Percentiles rank a stretch among this genome's conserved stretches.
phyloP scores from a whole-genome alignment of 2,329 filamentous ascomycete species.

The Ophiostoma triangulosporum region DNA sequence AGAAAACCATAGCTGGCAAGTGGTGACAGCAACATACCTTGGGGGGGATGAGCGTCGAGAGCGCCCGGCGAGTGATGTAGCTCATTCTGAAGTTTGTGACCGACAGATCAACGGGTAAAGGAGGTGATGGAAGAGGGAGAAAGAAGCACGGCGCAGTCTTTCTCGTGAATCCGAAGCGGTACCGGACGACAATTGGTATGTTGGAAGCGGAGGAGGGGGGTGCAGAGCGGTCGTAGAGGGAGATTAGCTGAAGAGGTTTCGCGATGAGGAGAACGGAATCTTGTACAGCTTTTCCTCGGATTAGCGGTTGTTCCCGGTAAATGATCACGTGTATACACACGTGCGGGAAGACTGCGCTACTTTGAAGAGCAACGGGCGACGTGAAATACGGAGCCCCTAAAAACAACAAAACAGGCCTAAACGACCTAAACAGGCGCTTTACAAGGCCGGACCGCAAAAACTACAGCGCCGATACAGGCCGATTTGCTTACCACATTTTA shows the following conservation, averaged over 20 bases:
- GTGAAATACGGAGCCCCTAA: not conserved
- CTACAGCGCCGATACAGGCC: constrained; percentile 10
- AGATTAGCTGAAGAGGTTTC: constrained; percentile 7
- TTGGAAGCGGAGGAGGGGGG: not conserved
- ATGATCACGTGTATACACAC: constrained; percentile 13
- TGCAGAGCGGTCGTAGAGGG: constrained; percentile 1
- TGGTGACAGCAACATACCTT: constrained; percentile 53
- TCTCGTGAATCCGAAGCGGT: constrained; percentile 5
- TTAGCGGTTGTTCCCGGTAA: constrained; percentile 23
- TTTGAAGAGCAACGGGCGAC: not conserved
- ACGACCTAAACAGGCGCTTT: not conserved
- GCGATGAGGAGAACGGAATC: constrained; percentile 11
- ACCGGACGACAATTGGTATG: constrained; percentile 6
- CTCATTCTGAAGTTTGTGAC: constrained; percentile 58
- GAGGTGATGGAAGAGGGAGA: constrained; percentile 12
- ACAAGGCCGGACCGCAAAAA: constrained; percentile 6
- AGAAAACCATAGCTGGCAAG: not conserved
- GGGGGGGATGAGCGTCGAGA: constrained; percentile 97
- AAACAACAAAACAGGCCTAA: not conserved
- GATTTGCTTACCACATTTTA: constrained; percentile 13
- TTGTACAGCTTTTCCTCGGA: constrained; percentile 13
- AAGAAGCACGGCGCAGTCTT: constrained; percentile 14
- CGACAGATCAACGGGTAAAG: constrained; percentile 9
- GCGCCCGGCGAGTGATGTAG: constrained; percentile 77
- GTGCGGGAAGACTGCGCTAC: constrained; percentile 3